These are phyloP conservation scores for Globisporangium paddicum DNA, from an alignment of 352 stramenopile species.

Conservation along the genomic window DNA sequence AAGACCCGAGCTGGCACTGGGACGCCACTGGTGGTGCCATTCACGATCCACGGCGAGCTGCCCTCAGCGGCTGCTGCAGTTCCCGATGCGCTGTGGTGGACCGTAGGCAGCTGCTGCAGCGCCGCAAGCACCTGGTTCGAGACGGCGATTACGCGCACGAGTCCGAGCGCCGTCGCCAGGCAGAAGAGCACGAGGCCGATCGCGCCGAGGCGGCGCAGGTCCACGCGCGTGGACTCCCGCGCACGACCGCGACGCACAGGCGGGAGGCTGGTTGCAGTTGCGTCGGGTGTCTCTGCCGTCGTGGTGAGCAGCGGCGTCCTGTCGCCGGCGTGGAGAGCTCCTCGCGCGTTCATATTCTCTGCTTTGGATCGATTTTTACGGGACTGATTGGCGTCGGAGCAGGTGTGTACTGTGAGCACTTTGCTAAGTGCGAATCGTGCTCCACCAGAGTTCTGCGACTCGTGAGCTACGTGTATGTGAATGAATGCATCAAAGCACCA, in stretches of 20 bases:
- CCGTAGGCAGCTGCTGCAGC: constrained; percentile 24
- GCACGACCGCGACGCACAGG: neutral
- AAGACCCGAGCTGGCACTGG: constrained; percentile 38
- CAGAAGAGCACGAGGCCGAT: constrained; percentile 19
- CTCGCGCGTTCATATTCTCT: constrained; percentile 11
- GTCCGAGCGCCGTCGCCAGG: constrained; percentile 11
- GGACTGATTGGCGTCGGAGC: neutral
- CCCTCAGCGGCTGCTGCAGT: neutral
- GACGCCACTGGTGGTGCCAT: neutral
- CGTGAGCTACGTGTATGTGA: neutral
- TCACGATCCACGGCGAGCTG: neutral
- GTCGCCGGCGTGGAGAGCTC: constrained; percentile 10
- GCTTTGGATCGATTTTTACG: neutral
- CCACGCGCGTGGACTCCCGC: constrained; percentile 14
- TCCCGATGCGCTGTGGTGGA: neutral
- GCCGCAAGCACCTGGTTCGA: constrained; percentile 30
- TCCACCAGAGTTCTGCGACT: neutral
- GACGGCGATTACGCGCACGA: constrained; percentile 13
- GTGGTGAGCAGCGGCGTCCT: constrained; percentile 10
- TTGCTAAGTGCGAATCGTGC: neutral
- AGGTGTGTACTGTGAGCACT: neutral
- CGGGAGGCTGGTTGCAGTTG: neutral
- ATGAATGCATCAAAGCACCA: neutral
- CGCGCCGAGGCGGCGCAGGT: constrained; percentile 12
- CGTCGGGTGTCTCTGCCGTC: neutral